A percentile compares a stretch with the other conserved stretches of the same genome.
Evolutionary conservation across 2,329 filamentous ascomycete genomes (phyloP).

Genomic region (Phoma sp.): DNA sequence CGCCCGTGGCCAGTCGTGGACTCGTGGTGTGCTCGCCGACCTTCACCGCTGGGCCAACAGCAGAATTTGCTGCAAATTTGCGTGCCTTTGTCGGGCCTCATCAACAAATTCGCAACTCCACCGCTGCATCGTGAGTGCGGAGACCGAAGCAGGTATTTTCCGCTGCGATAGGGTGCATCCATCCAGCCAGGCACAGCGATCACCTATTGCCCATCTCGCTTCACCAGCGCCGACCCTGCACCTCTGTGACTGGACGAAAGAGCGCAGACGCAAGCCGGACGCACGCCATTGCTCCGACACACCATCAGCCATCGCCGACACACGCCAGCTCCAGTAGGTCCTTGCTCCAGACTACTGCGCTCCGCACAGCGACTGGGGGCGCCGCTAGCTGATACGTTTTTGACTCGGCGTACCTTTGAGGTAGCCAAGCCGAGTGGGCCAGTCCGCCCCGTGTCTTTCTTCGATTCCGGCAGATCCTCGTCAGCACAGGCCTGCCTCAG

Average conservation of each 20-base stretch:
- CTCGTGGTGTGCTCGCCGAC: slow-evolving; percentile 13
- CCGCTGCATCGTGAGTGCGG: slow-evolving; percentile 15
- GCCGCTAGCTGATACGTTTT: slow-evolving; percentile 31
- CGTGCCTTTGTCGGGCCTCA: slow-evolving; percentile 14
- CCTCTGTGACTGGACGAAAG: slow-evolving; percentile 6
- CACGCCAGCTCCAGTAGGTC: slow-evolving; percentile 15
- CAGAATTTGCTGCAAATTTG: slow-evolving; percentile 19
- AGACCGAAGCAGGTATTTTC: slow-evolving; percentile 14
- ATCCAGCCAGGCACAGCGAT: slow-evolving; percentile 15
- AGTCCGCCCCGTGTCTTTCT: slow-evolving; percentile 25
- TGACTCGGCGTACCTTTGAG: slow-evolving; percentile 28
- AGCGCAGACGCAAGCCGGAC: slow-evolving; percentile 20
- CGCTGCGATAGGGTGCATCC: not conserved
- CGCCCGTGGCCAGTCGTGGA: slow-evolving; percentile 8
- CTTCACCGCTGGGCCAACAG: slow-evolving; percentile 16
- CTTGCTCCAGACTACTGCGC: slow-evolving; percentile 20
- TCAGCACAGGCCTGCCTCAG: slow-evolving; percentile 34
- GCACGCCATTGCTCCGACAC: slow-evolving; percentile 29
- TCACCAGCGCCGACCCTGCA: slow-evolving; percentile 12
- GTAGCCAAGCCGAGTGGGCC: slow-evolving; percentile 32
- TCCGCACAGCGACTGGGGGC: slow-evolving; percentile 22
- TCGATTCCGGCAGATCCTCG: slow-evolving; percentile 43
- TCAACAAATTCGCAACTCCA: slow-evolving; percentile 10
- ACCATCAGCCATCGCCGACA: slow-evolving; percentile 19
- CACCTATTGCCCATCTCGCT: not conserved